Base-by-base conservation (phyloP, 106 monocot species). In the Hemerocallis citrina region DNA sequence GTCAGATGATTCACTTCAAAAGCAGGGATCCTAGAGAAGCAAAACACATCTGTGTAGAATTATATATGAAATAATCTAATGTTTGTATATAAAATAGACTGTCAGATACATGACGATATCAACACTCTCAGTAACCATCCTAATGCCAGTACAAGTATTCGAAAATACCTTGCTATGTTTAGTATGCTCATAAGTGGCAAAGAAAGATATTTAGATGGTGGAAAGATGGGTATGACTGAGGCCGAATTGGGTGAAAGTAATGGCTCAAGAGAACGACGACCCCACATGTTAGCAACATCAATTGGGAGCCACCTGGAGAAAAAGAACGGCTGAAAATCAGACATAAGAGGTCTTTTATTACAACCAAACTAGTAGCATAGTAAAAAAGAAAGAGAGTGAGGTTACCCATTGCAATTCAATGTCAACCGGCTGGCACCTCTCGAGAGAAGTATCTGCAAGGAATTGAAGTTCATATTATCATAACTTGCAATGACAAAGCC, bases 361-460 rank as follows among this genome's bases (percentile, higher is more conserved):
- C n/a, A n/a, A n/a, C n/a, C 17, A 3, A 49, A 37, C 6, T n/a
- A 42, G 35, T 10, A 21, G 11, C 24, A 12, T 34, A 19, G 35
- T 9, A 6, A 17, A 40, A 59, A n/a, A n/a, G 11, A 62, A 50
- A 57, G 32, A 5, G n/a, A n/a, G 34, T 54, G 64, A 22, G 7
- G 10, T 59, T 88, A 98, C 96, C 91, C 91, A 62, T 91, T 98
- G 73, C 87, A 91, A 60, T 98, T 98, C 72, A 98, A 71, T 65
- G 91, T 74, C 63, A 85, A 62, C 34, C 84, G 74, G 52, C 96
- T 98, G 60, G 91, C 84, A 66, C 96, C 96, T 82, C 62, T 81
- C 12, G 91, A 72, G 42, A 98, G 45, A 62, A 98, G 91, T 61
- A 98, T 57, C 96, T 98, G 72, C 39, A 56, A 44, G 45, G 25